Conservation (phyloP, 371 early-diverging fungal species). For the Mortierella sp. region DNA sequence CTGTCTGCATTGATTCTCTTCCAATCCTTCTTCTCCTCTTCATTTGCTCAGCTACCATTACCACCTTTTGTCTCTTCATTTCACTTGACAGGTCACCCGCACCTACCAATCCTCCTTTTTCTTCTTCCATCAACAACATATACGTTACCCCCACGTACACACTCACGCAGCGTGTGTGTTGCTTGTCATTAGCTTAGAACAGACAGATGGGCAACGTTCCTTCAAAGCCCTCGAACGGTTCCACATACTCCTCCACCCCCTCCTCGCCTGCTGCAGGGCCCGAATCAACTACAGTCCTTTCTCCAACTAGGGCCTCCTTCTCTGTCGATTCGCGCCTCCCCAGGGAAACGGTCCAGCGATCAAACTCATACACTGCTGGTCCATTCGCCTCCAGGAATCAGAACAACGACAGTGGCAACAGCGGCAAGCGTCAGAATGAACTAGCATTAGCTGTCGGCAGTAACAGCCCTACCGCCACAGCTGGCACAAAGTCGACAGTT, state of each 20-base stretch:
- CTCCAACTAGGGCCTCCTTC: slow-evolving; percentile 13
- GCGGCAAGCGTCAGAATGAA: slow-evolving; percentile 17
- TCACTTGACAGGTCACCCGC: too few relatives aligned
- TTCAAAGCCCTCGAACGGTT: slow-evolving; percentile 25
- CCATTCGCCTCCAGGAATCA: slow-evolving; percentile 3
- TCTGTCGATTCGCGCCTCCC: slow-evolving; percentile 4
- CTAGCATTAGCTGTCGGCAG: neutral
- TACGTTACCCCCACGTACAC: too few relatives aligned
- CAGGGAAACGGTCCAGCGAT: slow-evolving; percentile 2
- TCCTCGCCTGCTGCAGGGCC: slow-evolving; percentile 4
- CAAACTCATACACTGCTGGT: slow-evolving; percentile 1
- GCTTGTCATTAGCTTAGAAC: neutral
- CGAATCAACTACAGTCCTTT: neutral
- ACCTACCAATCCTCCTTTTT: too few relatives aligned
- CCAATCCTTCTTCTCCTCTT: too few relatives aligned
- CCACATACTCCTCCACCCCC: slow-evolving; percentile 12
- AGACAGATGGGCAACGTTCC: slow-evolving; percentile 46
- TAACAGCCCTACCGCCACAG: neutral
- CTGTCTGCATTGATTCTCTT: too few relatives aligned
- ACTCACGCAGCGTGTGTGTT: neutral
- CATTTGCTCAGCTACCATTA: too few relatives aligned
- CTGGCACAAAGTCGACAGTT: slow-evolving; percentile 3
- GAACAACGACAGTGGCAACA: slow-evolving; percentile 25
- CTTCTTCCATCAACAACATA: too few relatives aligned
- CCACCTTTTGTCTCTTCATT: too few relatives aligned